A percentile compares a stretch with the other conserved stretches of the same genome.
Conservation (phyloP, 495 filamentous ascomycete species). For the Xylaria nigripes region DNA sequence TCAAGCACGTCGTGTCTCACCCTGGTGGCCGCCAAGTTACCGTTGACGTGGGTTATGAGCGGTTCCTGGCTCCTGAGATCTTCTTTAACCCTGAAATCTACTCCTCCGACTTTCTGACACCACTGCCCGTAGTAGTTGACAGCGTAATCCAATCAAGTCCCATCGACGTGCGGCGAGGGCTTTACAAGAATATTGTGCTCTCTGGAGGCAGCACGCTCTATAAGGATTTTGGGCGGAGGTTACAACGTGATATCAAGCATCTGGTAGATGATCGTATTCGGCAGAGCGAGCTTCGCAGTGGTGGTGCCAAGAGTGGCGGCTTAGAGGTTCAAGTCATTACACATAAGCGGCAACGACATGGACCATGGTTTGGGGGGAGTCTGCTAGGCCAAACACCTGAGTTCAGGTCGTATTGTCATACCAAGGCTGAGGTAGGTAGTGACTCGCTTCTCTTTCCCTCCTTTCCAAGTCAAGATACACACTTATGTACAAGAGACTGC, state of each 20-base stretch:
- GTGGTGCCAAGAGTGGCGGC: slow-evolving; percentile 85
- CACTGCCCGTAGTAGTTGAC: slow-evolving; percentile 87
- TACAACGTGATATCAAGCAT: slow-evolving; percentile 94
- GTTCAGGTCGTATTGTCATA: slow-evolving; percentile 97
- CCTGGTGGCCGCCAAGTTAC: slow-evolving; percentile 77
- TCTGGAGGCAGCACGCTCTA: slow-evolving; percentile 95
- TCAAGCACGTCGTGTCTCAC: slow-evolving; percentile 76
- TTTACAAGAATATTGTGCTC: slow-evolving; percentile 99
- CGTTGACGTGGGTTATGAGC: slow-evolving; percentile 95
- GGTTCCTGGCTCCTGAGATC: slow-evolving; percentile 95
- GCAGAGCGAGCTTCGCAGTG: slow-evolving; percentile 71
- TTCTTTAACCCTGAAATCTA: slow-evolving; percentile 99
- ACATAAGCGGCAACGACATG: slow-evolving; percentile 94
- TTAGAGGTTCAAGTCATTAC: slow-evolving; percentile 94
- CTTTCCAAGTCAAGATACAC: neutral
- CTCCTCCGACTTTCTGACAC: slow-evolving; percentile 94
- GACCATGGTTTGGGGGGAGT: slow-evolving; percentile 96
- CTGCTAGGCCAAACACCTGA: slow-evolving; percentile 97
- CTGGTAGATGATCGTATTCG: slow-evolving; percentile 63
- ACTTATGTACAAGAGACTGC: neutral
- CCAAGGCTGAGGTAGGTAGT: slow-evolving; percentile 64
- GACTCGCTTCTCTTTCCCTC: neutral
- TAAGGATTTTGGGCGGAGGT: slow-evolving; percentile 89
- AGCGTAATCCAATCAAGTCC: slow-evolving; percentile 94
- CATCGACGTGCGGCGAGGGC: slow-evolving; percentile 90